Conservation (phyloP, 1,284 basidiomycete species). For the Athelia psychrophila region DNA sequence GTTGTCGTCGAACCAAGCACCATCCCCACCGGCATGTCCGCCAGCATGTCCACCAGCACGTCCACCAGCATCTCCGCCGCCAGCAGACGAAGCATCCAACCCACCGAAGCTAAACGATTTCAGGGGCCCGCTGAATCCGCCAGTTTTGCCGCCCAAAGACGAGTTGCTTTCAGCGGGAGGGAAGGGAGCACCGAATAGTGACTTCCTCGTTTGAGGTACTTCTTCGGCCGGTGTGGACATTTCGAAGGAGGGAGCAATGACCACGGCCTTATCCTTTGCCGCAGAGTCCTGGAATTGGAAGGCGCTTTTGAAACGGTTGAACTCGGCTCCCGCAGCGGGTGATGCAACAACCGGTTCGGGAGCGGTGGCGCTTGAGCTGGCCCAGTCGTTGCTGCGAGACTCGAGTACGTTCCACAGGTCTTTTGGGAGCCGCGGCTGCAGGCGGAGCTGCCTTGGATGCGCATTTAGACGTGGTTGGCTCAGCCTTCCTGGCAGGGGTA, state of each 20-base stretch:
- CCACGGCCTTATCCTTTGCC: no score
- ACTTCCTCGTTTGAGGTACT: no score
- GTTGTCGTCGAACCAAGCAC: no score
- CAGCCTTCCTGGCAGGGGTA: not conserved
- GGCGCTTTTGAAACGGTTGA: no score
- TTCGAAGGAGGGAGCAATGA: no score
- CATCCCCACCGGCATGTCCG: no score
- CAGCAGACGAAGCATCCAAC: not conserved
- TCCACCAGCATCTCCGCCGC: not conserved
- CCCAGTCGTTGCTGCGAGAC: constrained; percentile 3
- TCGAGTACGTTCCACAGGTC: constrained; percentile 26
- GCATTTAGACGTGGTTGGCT: constrained; percentile 3
- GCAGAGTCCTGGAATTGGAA: no score
- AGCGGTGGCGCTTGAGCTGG: not conserved
- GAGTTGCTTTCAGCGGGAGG: not conserved
- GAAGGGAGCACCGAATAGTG: not conserved
- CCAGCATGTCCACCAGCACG: not conserved
- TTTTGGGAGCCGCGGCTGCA: constrained; percentile 19
- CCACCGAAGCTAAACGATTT: not conserved
- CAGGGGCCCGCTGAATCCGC: not conserved
- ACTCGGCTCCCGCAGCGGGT: no score
- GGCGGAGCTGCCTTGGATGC: not conserved
- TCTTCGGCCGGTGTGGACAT: no score
- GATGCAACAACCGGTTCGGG: no score
- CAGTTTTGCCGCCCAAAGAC: not conserved